Base-by-base conservation (phyloP, 2,329 filamentous ascomycete species). In the Elsinoe batatas region DNA sequence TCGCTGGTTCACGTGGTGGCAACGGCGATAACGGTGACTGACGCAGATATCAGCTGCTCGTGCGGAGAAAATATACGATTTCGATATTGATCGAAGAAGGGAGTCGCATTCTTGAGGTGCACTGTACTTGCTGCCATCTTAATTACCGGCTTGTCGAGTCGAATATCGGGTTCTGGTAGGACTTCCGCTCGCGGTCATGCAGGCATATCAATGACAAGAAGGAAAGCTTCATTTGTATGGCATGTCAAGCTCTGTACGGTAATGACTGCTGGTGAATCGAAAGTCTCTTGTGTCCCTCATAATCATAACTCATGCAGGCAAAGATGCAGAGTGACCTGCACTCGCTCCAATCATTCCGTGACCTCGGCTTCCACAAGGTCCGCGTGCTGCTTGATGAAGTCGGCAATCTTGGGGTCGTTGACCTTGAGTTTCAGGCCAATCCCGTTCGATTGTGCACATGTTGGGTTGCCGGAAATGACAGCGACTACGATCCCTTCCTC, bases 401-500 rank as follows among this genome's bases (percentile, higher is more conserved):
- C 26, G 15, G 47, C 47, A 38, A 51, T 38, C n/a, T 42, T 53
- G 11, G 20, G 40, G 20, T 46, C 35, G 8, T 8, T 47, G 37
- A 57, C 18, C 33, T 35, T 50, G 11, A 58, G 26, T 18, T 56
- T 32, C 18, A 58, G 11, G 5, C 42, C 44, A 13, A 58, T 49
- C 1, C 43, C 30, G 17, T 56, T 53, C 20, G 43, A 35, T 17
- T 37, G 38, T 10, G 54, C 54, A 35, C 57, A 58, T 1, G 6
- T 33, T 10, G 57, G 57, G 36, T 57, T 57, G 3, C 57, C 57
- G 20, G 37, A 40, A 7, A 57, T 54, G 20, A 58, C 13, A 5
- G 38, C 57, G 11, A 58, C 42, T 20, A 58, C 40, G 7, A 32
- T 22, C 2, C 57, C 57, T n/a, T 53, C 26, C 17, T 40, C 42